Evolutionary conservation across 139 green algal species (phyloP).

Genomic region (Closterium sp.): DNA sequence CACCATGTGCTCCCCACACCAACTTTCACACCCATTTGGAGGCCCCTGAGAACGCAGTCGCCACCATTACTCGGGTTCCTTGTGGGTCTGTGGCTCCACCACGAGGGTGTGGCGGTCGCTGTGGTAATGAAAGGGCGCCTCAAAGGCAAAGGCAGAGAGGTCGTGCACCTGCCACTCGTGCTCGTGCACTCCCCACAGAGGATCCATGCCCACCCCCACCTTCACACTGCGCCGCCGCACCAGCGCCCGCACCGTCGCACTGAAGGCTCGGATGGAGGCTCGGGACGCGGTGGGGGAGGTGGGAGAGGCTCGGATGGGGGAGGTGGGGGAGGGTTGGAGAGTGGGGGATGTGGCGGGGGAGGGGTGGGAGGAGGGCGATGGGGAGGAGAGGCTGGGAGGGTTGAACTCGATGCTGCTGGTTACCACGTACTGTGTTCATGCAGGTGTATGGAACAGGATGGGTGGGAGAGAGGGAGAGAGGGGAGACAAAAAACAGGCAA

Average conservation of each 20-base stretch:
- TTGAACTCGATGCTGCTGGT: background rate
- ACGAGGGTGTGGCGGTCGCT: background rate
- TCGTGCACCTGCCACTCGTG: background rate
- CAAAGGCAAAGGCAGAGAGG: conserved; percentile 3
- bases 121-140: conserved; percentile 7
- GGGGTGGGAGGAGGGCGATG: background rate
- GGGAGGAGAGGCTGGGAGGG: background rate
- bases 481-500: background rate
- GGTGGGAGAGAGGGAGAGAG: background rate
- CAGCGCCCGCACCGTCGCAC: background rate
- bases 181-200: background rate
- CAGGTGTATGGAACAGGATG: background rate
- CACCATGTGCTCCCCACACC: too few species aligned
- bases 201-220: background rate
- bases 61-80: too few species aligned
- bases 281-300: background rate
- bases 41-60: too few species aligned
- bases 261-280: conserved; percentile 2
- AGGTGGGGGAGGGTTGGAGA: background rate
- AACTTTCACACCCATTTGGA: too few species aligned
- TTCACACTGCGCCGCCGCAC: background rate
- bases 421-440: background rate
- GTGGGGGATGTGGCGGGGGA: background rate
- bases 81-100: too few species aligned
- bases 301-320: too few species aligned